phyloP scores from a whole-genome alignment of 2,329 filamentous ascomycete genomes.

The Hymenotorrendiella dingleyae region DNA sequence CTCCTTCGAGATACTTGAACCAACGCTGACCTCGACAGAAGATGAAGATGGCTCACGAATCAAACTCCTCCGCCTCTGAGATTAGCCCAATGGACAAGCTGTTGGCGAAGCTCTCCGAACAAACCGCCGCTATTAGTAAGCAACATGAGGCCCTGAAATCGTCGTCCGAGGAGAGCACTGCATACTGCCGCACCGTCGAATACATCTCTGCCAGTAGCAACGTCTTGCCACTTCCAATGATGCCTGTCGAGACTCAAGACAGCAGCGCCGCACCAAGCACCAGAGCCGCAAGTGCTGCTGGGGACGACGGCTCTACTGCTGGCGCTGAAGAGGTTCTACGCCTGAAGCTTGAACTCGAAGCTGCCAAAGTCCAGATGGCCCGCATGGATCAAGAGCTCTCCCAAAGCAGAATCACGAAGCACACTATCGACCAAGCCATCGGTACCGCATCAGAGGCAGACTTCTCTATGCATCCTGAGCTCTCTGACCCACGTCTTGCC shows the following conservation, averaged over 20 bases:
- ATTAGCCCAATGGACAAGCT: constrained; percentile 63
- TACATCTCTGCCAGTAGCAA: constrained; percentile 41
- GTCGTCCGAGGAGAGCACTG: constrained; percentile 22
- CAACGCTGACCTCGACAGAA: constrained; percentile 35
- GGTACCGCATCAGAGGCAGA: constrained; percentile 43
- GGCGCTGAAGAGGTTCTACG: constrained; percentile 55
- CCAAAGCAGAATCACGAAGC: constrained; percentile 54
- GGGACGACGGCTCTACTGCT: constrained; percentile 31
- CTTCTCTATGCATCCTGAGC: constrained; percentile 25
- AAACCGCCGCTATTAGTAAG: constrained; percentile 54
- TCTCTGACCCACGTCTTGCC: constrained; percentile 20
- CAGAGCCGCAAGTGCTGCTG: constrained; percentile 45
- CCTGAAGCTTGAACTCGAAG: constrained; percentile 65
- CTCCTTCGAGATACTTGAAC: background rate
- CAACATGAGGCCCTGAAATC: constrained; percentile 49
- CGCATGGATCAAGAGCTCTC: constrained; percentile 67
- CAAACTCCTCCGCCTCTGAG: constrained; percentile 31
- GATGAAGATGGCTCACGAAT: constrained; percentile 43
- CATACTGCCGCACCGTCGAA: constrained; percentile 33
- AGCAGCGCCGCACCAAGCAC: constrained; percentile 40
- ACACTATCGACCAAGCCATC: constrained; percentile 50
- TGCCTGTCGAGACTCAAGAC: constrained; percentile 52
- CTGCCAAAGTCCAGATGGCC: constrained; percentile 63
- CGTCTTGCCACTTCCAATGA: constrained; percentile 51
- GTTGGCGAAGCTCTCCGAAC: constrained; percentile 67